Conservation (phyloP, 176 grass and related monocot species). For the Phoenix roebelenii region DNA sequence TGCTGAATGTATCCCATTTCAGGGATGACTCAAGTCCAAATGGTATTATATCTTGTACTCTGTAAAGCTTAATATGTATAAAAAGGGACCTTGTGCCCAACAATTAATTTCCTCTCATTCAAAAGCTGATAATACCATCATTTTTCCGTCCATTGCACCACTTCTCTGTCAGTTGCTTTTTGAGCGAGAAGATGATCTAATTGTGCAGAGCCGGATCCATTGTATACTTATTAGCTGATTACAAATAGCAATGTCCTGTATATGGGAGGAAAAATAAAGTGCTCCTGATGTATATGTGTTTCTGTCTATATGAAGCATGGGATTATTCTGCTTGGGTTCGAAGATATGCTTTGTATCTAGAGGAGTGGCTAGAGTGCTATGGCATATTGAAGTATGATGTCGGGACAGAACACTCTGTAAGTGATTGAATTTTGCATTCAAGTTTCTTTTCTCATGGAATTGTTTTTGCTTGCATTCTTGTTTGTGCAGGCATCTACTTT, state of each 20-base stretch:
- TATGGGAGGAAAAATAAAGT: no score
- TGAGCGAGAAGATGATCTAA: no score
- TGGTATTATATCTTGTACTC: conserved; percentile 3
- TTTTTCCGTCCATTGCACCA: no score
- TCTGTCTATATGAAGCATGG: no score
- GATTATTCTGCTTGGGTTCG: conserved; percentile 41
- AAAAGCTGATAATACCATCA: no score
- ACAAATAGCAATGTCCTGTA: no score
- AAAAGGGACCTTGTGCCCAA: neutral
- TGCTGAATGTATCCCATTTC: conserved; percentile 26
- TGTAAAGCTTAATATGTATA: neutral
- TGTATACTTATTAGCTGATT: no score
- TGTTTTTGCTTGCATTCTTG: no score
- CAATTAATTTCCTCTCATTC: neutral
- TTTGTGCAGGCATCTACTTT: no score
- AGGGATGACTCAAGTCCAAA: conserved; percentile 20
- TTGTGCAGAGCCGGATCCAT: no score
- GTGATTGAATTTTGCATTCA: neutral
- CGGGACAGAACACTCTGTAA: conserved; percentile 8
- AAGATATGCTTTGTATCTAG: conserved; percentile 39
- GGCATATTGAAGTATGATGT: conserved; percentile 29
- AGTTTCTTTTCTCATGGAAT: neutral
- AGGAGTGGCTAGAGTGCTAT: conserved; percentile 36
- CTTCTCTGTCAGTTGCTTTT: no score
- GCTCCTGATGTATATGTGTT: no score